Evolutionary conservation across 371 early-diverging fungal genomes (phyloP), one percentile per base, ranked within the genome.

Genomic region (Syncephalastrum sp.): DNA sequence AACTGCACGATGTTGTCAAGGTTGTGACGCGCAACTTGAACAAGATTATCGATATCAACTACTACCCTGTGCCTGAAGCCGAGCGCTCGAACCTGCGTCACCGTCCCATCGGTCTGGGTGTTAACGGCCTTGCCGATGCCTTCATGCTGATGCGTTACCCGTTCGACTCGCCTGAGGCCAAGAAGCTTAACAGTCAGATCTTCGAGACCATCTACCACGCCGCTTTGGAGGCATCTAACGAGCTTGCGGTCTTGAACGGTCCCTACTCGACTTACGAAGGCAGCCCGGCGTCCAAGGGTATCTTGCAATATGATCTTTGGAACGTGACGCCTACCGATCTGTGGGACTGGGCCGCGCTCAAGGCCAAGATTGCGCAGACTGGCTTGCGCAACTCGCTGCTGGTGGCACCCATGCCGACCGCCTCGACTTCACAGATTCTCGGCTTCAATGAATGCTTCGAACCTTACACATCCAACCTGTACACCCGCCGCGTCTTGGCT

Each of bases 401-500:
- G 16, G 85, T 99, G 5, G 98, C 99, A 12, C 98, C 98, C 4
- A 99, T 99, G 99, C 99, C 99, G 13, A 99, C 99, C 0, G 99
- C 99, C 1, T 93, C 94, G 17, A 99, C 99, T 4, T 96, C 97
- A 15, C 99, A 99, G 75, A 98, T 99, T 54, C 85, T 99, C 44
- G 99, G 99, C 25, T 96, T 91, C 83, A 99, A 97, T 75, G 99
- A 99, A 81, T 96, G 98, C 74, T 98, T 99, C 67, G 99, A 99
- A 70, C 99, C 99, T 7, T 97, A 96, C 76, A 98, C 99, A 0
- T 89, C 89, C 74, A 99, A 99, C 79, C 92, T 99, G 55, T 99
- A 97, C 75, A 96, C 96, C 6, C 91, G 99, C 38, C 91, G 99
- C 63, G 99, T 99, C 4, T 81, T 98, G 55, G 95, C 99, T 24